Percentiles rank a stretch among this genome's conserved stretches.
phyloP scores from a whole-genome alignment of 768 basidiomycete genomes.

The Serendipita sp. region DNA sequence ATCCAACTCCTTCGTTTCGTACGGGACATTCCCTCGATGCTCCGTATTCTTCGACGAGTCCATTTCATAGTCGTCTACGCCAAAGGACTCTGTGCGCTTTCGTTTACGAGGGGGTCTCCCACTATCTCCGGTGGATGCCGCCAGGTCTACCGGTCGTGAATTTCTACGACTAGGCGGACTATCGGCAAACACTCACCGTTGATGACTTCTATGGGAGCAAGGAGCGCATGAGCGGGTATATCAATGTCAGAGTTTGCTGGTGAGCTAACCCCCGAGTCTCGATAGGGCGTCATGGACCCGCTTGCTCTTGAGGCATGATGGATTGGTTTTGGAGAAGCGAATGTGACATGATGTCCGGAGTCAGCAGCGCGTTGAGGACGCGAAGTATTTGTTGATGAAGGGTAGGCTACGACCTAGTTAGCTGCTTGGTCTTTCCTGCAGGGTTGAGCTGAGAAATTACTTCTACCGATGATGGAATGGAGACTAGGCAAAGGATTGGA shows the following conservation, averaged over 20 bases:
- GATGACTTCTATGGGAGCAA: constrained; percentile 14
- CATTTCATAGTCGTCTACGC: not conserved
- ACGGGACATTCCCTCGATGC: not conserved
- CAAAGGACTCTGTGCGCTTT: constrained; percentile 1
- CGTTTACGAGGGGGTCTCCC: not conserved
- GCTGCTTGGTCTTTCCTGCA: not conserved
- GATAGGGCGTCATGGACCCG: constrained; percentile 3
- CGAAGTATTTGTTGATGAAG: not conserved
- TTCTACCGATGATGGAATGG: not conserved
- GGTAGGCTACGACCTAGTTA: not conserved
- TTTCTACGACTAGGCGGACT: not conserved
- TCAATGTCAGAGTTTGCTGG: constrained; percentile 13
- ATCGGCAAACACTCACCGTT: constrained; percentile 9
- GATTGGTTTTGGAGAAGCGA: not conserved
- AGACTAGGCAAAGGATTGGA: not conserved
- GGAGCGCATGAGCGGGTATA: constrained; percentile 12
- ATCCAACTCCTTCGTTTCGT: constrained; percentile 5
- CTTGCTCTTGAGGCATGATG: not conserved
- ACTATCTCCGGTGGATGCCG: constrained; percentile 3
- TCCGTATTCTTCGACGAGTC: not conserved
- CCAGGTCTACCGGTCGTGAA: constrained; percentile 8
- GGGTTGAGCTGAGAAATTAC: not conserved
- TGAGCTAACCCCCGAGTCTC: constrained; percentile 2
- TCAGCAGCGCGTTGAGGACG: not conserved
- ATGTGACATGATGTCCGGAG: not conserved